Conservation (phyloP, 352 stramenopile genomes). For the Phytophthora fragariae region DNA sequence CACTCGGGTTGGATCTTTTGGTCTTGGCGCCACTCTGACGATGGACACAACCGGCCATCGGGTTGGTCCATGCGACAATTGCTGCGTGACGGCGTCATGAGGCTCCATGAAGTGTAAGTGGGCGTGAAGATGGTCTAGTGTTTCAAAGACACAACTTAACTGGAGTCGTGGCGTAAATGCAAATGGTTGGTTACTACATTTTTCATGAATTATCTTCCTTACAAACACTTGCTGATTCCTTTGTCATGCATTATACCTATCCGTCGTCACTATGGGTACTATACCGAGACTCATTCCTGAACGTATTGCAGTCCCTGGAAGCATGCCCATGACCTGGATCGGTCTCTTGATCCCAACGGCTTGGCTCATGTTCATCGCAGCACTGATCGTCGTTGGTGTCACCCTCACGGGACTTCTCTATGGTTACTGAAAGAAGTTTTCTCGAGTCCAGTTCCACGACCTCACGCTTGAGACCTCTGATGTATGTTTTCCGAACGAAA, state of each 20-base stretch:
- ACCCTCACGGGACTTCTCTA: constrained; percentile 48
- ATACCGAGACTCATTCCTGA: constrained; percentile 5
- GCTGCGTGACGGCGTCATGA: constrained; percentile 73
- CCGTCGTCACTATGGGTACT: neutral
- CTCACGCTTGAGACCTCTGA: constrained; percentile 20
- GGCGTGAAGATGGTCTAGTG: neutral
- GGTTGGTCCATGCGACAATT: constrained; percentile 86
- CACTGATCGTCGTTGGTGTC: constrained; percentile 48
- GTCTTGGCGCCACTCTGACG: constrained; percentile 84
- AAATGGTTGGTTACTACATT: constrained; percentile 12
- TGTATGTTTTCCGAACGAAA: too few relatives aligned
- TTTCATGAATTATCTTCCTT: constrained; percentile 12
- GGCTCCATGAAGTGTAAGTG: constrained; percentile 31
- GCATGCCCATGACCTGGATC: constrained; percentile 37
- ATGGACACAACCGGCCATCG: constrained; percentile 56
- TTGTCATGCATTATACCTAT: constrained; percentile 1
- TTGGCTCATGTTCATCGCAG: constrained; percentile 55
- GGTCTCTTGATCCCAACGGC: constrained; percentile 44
- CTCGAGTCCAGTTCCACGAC: constrained; percentile 48
- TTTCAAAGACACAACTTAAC: neutral
- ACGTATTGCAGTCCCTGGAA: constrained; percentile 42
- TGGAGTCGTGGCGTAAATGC: neutral
- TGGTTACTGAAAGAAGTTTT: constrained; percentile 55
- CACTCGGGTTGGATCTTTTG: constrained; percentile 90
- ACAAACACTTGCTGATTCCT: constrained; percentile 9